Evolutionary conservation across 176 grass and related monocot genomes (phyloP).

Genomic region (Aegilops umbellulata): DNA sequence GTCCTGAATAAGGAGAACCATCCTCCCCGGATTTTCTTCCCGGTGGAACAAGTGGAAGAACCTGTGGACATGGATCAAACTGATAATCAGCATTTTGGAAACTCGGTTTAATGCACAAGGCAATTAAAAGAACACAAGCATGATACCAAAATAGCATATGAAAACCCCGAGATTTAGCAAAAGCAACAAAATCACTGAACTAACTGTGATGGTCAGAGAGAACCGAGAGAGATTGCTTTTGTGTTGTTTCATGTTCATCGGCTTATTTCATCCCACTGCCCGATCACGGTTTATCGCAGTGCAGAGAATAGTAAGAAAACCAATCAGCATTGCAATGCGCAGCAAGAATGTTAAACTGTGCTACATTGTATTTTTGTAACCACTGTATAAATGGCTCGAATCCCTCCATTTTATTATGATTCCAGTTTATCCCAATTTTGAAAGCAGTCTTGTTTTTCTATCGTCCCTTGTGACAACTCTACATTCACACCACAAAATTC

Average conservation of each 20-base stretch:
- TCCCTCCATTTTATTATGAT: neutral
- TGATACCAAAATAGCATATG: neutral
- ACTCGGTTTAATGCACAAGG: neutral
- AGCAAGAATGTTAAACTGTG: neutral
- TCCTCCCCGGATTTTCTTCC: constrained; percentile 90
- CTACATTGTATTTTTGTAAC: neutral
- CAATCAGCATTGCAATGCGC: neutral
- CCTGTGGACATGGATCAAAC: constrained; percentile 39
- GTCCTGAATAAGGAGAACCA: constrained; percentile 90
- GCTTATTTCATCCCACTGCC: neutral
- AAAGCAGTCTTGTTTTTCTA: neutral
- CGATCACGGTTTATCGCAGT: neutral
- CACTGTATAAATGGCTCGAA: neutral
- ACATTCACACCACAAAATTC: neutral
- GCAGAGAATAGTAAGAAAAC: neutral
- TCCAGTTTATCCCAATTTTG: too few relatives aligned
- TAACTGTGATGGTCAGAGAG: neutral
- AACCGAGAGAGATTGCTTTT: neutral
- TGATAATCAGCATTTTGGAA: neutral
- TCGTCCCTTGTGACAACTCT: neutral
- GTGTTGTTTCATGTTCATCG: neutral
- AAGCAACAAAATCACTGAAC: neutral
- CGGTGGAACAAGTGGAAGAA: constrained; percentile 91
- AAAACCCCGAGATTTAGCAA: neutral
- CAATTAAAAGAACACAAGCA: neutral